These are phyloP conservation scores for Hypomontagnella monticulosa DNA, from an alignment of 495 filamentous ascomycete species.

Conservation along the genomic window DNA sequence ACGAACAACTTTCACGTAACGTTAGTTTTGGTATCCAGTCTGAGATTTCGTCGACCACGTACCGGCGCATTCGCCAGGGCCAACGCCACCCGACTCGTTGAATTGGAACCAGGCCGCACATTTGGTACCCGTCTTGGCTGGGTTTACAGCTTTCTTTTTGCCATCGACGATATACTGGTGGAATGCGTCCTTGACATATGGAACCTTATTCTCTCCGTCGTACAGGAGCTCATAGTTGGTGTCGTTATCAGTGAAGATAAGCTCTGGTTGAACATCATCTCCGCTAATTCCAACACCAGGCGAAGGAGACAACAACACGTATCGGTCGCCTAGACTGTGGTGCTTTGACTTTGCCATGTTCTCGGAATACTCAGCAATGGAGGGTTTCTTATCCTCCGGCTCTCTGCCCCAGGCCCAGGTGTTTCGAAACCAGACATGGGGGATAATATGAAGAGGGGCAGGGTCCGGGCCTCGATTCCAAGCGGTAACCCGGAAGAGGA, in stretches of 20 bases:
- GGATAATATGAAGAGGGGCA: slow-evolving; percentile 90
- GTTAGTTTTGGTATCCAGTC: not conserved
- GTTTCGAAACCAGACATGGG: slow-evolving; percentile 96
- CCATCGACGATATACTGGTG: slow-evolving; percentile 86
- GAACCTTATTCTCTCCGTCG: slow-evolving; percentile 75
- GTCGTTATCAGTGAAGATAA: slow-evolving; percentile 96
- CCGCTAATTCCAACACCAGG: slow-evolving; percentile 80
- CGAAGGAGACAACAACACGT: slow-evolving; percentile 86
- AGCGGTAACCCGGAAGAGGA: slow-evolving; percentile 93
- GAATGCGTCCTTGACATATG: slow-evolving; percentile 95
- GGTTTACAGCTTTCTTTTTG: slow-evolving; percentile 84
- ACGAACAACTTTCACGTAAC: slow-evolving; percentile 72
- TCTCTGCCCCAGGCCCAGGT: slow-evolving; percentile 94
- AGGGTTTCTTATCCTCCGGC: slow-evolving; percentile 75
- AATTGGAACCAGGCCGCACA: slow-evolving; percentile 92
- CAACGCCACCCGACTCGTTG: slow-evolving; percentile 85
- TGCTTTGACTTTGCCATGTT: slow-evolving; percentile 79
- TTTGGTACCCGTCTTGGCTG: slow-evolving; percentile 82
- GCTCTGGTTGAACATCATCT: slow-evolving; percentile 80
- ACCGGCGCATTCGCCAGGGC: slow-evolving; percentile 86
- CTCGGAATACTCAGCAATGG: slow-evolving; percentile 69
- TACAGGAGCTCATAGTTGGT: slow-evolving; percentile 85
- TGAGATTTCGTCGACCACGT: slow-evolving; percentile 5
- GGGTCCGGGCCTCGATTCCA: slow-evolving; percentile 94
- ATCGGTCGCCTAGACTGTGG: slow-evolving; percentile 79